Percentiles rank a stretch among this genome's conserved stretches.
phyloP scores from a whole-genome alignment of 306 rosid genomes.

The Vigna reflexopilosa region DNA sequence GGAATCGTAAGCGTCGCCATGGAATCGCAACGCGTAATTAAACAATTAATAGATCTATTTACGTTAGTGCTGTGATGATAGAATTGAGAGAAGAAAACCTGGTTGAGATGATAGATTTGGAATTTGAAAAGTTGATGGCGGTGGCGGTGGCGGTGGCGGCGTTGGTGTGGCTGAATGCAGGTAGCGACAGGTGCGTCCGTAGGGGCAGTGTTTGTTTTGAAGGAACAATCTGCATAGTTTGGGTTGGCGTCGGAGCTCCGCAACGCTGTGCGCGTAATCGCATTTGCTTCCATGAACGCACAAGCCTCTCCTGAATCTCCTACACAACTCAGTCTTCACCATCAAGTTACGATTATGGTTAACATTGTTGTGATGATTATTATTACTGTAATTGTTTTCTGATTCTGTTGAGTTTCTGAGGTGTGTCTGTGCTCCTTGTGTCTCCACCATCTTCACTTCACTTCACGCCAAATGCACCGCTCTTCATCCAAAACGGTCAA shows the following conservation, averaged over 20 bases:
- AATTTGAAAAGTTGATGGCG: neutral
- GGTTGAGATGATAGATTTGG: neutral
- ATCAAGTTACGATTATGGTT: neutral
- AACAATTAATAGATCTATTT: neutral
- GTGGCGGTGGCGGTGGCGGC: too few relatives aligned
- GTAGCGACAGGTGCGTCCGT: conserved; percentile 56
- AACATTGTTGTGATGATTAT: too few relatives aligned
- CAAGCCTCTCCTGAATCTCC: conserved; percentile 36
- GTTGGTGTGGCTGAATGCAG: conserved; percentile 29
- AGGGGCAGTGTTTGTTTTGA: conserved; percentile 40
- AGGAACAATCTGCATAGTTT: conserved; percentile 49
- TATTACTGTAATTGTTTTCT: too few relatives aligned
- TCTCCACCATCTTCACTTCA: neutral
- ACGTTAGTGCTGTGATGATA: too few relatives aligned
- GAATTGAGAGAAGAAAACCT: neutral
- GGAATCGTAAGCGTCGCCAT: neutral
- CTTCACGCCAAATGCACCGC: neutral
- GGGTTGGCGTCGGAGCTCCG: conserved; percentile 29
- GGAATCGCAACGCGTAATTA: too few relatives aligned
- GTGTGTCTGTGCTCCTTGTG: neutral
- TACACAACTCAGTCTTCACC: conserved; percentile 50
- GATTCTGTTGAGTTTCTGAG: neutral
- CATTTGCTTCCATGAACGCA: conserved; percentile 44
- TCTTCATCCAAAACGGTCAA: neutral
- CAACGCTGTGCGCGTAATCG: conserved; percentile 44